Conservation (phyloP, 73 alveolate genomes). For the Paramecium bursaria region DNA sequence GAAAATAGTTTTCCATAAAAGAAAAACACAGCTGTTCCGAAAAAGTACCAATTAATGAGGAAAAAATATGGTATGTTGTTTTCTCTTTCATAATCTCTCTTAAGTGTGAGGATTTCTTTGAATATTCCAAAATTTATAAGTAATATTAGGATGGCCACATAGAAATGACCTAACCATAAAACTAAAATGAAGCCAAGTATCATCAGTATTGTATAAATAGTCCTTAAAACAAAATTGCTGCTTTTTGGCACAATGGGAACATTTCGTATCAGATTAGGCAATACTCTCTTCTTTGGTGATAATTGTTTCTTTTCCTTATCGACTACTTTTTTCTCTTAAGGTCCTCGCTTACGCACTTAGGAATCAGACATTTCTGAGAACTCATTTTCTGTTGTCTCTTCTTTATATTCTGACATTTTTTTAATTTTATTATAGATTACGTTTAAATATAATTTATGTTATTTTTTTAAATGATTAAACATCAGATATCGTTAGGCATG, state of each 20-base stretch:
- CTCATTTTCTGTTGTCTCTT: conserved; percentile 37
- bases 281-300: too few relatives aligned
- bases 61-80: conserved; percentile 77
- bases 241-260: conserved; percentile 19
- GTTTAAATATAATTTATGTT: background rate
- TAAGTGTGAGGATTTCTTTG: conserved; percentile 90
- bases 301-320: conserved; percentile 11
- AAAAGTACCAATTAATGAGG: conserved; percentile 90
- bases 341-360: conserved; percentile 24
- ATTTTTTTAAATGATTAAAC: conserved; percentile 1
- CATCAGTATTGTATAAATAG: conserved; percentile 83
- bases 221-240: conserved; percentile 31
- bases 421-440: background rate
- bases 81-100: conserved; percentile 90
- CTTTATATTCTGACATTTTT: conserved; percentile 37
- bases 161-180: conserved; percentile 89
- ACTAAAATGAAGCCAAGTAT: conserved; percentile 78
- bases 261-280: conserved; percentile 48
- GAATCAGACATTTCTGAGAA: conserved; percentile 56
- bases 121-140: conserved; percentile 74
- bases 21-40: conserved; percentile 76
- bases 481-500: conserved; percentile 1
- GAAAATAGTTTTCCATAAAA: conserved; percentile 69
- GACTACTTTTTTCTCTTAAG: background rate
- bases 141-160: conserved; percentile 66